Evolutionary conservation across 2,329 filamentous ascomycete species (phyloP).

Genomic region (Emericellopsis atlantica): DNA sequence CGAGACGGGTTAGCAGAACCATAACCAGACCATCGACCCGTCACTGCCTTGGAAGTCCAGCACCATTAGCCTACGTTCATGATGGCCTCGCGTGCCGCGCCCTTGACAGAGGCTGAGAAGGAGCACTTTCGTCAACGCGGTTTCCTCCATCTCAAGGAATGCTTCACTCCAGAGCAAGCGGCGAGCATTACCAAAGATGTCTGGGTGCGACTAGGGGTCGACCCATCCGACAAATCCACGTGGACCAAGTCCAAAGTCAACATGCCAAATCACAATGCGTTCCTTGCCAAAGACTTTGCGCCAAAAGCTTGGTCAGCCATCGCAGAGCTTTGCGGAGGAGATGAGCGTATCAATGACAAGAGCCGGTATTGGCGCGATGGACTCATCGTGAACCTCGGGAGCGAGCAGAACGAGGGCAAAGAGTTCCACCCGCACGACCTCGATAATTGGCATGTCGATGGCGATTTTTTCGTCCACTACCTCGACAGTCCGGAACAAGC

Average conservation of each 20-base stretch:
- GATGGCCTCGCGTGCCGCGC: constrained; percentile 2
- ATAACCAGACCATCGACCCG: too few species aligned
- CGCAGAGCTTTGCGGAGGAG: constrained; percentile 51
- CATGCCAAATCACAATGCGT: constrained; percentile 47
- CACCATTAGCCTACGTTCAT: neutral
- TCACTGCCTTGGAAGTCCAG: too few species aligned
- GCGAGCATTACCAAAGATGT: constrained; percentile 24
- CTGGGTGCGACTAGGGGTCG: constrained; percentile 55
- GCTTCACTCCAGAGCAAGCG: constrained; percentile 25
- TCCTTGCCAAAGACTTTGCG: constrained; percentile 41
- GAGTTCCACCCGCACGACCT: constrained; percentile 38
- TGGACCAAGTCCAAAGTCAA: constrained; percentile 51
- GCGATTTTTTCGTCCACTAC: constrained; percentile 62
- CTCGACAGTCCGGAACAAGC: constrained; percentile 59
- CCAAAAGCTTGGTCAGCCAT: constrained; percentile 58
- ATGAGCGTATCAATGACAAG: constrained; percentile 33
- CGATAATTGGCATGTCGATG: constrained; percentile 54
- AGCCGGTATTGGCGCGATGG: constrained; percentile 50
- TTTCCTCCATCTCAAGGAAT: constrained; percentile 17
- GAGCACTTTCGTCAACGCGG: constrained; percentile 26
- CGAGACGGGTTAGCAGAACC: too few species aligned
- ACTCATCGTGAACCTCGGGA: constrained; percentile 59
- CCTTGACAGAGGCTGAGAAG: constrained; percentile 23
- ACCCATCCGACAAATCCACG: constrained; percentile 48
- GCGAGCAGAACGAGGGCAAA: constrained; percentile 33